Base-by-base conservation (phyloP, 2,329 filamentous ascomycete species). In the Fusarium udum region DNA sequence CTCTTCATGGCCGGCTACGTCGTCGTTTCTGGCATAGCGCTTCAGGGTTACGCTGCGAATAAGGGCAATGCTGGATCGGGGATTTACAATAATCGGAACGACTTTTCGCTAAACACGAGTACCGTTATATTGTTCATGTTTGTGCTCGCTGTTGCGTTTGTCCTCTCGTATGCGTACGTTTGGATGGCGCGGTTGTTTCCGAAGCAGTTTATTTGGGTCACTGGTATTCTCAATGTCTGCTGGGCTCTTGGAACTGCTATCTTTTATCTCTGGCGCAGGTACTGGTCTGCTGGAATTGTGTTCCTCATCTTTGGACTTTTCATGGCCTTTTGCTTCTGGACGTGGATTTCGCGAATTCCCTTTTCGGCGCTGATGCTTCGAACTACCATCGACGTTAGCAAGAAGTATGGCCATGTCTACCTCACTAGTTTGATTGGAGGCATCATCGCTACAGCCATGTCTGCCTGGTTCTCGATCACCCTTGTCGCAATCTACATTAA, bases 171-270 rank as follows among this genome's bases (percentile, higher is more conserved):
- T 78, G 86, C 84, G 28, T 98, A 98, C 80, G 90, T 98, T 77
- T 90, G 90, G 82, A 81, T 91, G 4, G 93, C 93, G 12, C 90
- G 94, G 62, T 84, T 89, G 52, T 95, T 95, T 74, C 95, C 95
- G 7, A 97, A 96, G 83, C 90, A 94, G 79, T 95, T 97, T 76
- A 97, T 98, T 80, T 98, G 94, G 93, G 89, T 95, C 43, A 97
- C 95, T 1, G 94, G 94, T 18, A 95, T 97, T 58, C 85, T 97
- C 64, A 97, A 98, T 81, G 92, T 97, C 77, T 84, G 92, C 61
- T 92, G 94, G 76, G 94, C 93, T 2, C 85, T 98, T n/a, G 95
- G 89, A 3, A 97, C 94, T 0, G 94, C 93, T 15, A 91, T 95
- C 59, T 97, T 95, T 83, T 97, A 97, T 86, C 89, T 97, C 49